These are phyloP conservation scores for Podila horticola DNA, from an alignment of 192 early-diverging fungal genomes.

Conservation along the genomic window DNA sequence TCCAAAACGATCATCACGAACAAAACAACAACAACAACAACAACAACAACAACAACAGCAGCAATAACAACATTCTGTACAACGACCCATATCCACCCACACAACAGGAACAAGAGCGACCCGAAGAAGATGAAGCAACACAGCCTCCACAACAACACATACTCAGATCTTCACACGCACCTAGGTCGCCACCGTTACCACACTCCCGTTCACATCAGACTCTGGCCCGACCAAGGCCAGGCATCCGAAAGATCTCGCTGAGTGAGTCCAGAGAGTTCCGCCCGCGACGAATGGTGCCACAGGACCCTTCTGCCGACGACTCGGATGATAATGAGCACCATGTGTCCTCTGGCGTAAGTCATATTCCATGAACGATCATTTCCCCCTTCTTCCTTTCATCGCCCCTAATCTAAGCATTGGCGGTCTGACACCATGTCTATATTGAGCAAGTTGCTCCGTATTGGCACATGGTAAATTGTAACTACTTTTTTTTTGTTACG, in stretches of 20 bases:
- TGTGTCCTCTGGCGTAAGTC: slow-evolving; percentile 29
- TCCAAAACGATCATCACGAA: background rate
- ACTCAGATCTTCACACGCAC: slow-evolving; percentile 8
- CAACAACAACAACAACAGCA: background rate
- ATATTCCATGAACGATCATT: background rate
- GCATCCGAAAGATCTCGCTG: slow-evolving; percentile 29
- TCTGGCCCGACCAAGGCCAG: background rate
- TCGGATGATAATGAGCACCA: slow-evolving; percentile 27
- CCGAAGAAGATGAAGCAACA: background rate
- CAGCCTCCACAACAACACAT: background rate
- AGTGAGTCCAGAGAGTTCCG: slow-evolving; percentile 31
- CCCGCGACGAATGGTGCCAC: slow-evolving; percentile 11
- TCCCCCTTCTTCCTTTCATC: background rate
- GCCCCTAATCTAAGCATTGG: background rate
- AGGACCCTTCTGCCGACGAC: slow-evolving; percentile 16
- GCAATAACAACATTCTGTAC: background rate
- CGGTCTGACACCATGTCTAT: background rate
- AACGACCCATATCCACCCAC: background rate
- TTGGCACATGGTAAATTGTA: background rate
- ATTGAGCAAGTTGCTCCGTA: slow-evolving; percentile 1
- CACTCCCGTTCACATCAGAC: background rate
- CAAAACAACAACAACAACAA: too few relatives aligned
- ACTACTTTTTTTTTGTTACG: too few relatives aligned
- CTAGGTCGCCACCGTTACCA: slow-evolving; percentile 15
- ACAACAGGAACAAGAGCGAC: background rate